Percentiles rank a stretch among this genome's conserved stretches.
Conservation (phyloP, 805 yeast species). For the Brettanomyces sp. region DNA sequence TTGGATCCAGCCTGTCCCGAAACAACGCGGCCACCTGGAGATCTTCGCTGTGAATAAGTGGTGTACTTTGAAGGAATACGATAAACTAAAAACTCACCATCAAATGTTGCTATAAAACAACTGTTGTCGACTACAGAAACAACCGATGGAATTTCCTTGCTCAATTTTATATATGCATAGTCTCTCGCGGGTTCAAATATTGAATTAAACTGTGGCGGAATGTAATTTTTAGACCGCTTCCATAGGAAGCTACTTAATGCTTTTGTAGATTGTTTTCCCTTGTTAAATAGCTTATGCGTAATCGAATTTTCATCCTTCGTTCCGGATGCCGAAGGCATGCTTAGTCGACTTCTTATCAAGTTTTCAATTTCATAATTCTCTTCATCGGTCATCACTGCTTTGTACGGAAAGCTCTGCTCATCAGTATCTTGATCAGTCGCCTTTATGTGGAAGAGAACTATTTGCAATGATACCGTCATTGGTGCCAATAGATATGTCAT, state of each 20-base stretch:
- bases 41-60: background rate
- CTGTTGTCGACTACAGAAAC: conserved; percentile 30
- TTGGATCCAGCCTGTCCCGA: conserved; percentile 30
- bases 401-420: conserved; percentile 9
- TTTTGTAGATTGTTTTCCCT: conserved; percentile 15
- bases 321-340: conserved; percentile 3
- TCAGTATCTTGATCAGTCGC: background rate
- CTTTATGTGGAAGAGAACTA: background rate
- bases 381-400: conserved; percentile 17
- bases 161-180: conserved; percentile 76
- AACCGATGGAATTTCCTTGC: conserved; percentile 15
- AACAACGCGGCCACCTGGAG: background rate
- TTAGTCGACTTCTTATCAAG: conserved; percentile 16
- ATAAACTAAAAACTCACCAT: conserved; percentile 75
- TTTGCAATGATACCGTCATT: background rate
- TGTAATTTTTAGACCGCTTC: conserved; percentile 29
- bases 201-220: conserved; percentile 73
- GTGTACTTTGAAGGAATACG: conserved; percentile 48
- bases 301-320: background rate
- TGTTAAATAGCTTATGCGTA: conserved; percentile 5
- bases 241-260: conserved; percentile 19
- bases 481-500: background rate
- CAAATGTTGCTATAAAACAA: conserved; percentile 66
- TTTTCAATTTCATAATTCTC: conserved; percentile 21
- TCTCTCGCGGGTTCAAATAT: conserved; percentile 85